Conservation (phyloP, 176 grass and related monocot genomes). For the Juncus inflexus region DNA sequence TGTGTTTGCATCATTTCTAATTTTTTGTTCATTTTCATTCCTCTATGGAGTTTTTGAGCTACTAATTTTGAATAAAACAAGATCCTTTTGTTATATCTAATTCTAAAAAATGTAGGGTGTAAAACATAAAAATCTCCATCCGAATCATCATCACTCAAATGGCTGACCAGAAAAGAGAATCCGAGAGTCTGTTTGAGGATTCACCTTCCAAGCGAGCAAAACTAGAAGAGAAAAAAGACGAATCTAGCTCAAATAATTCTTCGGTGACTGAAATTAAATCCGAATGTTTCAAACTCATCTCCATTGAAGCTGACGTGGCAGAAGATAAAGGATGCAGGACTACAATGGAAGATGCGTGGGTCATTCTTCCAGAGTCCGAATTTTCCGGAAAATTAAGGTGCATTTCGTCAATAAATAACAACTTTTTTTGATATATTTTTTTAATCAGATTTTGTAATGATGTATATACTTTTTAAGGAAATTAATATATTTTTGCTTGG, state of each 20-base stretch:
- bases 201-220: conserved; percentile 40
- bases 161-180: conserved; percentile 66
- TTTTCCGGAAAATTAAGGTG: conserved; percentile 59
- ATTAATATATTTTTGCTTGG: neutral
- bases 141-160: conserved; percentile 10
- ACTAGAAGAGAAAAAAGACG: conserved; percentile 23
- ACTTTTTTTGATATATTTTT: neutral
- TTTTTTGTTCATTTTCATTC: too few relatives aligned
- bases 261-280: conserved; percentile 12
- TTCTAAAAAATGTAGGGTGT: too few relatives aligned
- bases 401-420: neutral
- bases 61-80: too few relatives aligned
- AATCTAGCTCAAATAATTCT: neutral
- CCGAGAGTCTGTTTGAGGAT: conserved; percentile 23
- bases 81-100: too few relatives aligned
- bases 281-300: conserved; percentile 30
- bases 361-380: conserved; percentile 58
- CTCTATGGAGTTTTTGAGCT: too few relatives aligned
- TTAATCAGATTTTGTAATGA: conserved; percentile 5
- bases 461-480: neutral
- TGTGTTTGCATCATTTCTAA: too few relatives aligned
- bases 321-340: conserved; percentile 89
- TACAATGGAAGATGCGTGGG: conserved; percentile 80
- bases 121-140: too few relatives aligned
- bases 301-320: conserved; percentile 62